Conservation (phyloP, 768 basidiomycete genomes). For the Megacollybia marginata region DNA sequence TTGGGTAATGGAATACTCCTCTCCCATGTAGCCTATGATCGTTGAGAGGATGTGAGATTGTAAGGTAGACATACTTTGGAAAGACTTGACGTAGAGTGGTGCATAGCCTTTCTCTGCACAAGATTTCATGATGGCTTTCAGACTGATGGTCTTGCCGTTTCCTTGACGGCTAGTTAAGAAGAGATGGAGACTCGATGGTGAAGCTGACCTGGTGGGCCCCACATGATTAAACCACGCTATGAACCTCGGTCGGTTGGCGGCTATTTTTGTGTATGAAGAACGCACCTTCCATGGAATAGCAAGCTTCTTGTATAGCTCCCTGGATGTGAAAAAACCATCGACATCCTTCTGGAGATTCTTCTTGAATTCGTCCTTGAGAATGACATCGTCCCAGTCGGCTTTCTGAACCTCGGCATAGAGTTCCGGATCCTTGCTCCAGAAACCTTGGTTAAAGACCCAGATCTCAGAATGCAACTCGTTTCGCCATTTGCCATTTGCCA, state of each 20-base stretch:
- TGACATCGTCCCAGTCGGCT: constrained; percentile 69
- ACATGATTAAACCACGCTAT: constrained; percentile 76
- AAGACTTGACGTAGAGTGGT: constrained; percentile 78
- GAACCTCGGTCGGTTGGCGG: background rate
- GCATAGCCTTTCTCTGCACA: constrained; percentile 54
- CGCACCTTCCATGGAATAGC: constrained; percentile 78
- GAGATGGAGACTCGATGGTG: background rate
- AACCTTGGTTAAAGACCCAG: constrained; percentile 69
- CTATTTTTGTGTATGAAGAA: background rate
- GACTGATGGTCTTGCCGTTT: constrained; percentile 78
- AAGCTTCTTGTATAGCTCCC: constrained; percentile 64
- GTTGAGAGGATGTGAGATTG: background rate
- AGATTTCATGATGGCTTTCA: constrained; percentile 77
- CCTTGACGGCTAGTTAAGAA: constrained; percentile 28
- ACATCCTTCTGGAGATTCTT: constrained; percentile 62
- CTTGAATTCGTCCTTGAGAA: constrained; percentile 68
- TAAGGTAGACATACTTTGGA: constrained; percentile 43
- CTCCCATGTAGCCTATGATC: constrained; percentile 45
- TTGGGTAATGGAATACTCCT: constrained; percentile 57
- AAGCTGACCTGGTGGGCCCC: constrained; percentile 64
- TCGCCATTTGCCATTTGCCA: constrained; percentile 43
- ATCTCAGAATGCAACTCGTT: constrained; percentile 60
- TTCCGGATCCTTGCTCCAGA: constrained; percentile 53
- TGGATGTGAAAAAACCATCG: constrained; percentile 73
- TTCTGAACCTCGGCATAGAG: constrained; percentile 60